Evolutionary conservation across 2,329 filamentous ascomycete genomes (phyloP), one percentile per base, ranked within the genome.

Genomic region (Beauveria medogensis): DNA sequence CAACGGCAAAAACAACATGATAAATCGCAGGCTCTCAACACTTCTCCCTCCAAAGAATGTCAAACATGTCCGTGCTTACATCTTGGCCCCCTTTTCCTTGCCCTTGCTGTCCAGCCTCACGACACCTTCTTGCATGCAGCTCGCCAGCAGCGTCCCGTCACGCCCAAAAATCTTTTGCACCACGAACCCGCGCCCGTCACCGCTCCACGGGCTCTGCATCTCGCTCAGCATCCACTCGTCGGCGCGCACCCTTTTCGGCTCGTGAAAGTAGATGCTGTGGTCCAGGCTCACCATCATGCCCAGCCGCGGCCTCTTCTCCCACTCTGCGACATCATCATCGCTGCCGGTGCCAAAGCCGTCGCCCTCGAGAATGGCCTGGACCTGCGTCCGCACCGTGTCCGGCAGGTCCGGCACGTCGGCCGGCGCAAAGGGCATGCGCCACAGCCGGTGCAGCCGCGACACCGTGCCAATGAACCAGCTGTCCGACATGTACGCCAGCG

Each of bases 391-490:
- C 59, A 76, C 59, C 30, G 75, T 75, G 53, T 74, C 73, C 16
- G 82, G 71, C 62, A 83, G 72, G 16, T 73, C 70, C n/a, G 81
- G 77, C n/a, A 86, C 77, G 41, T 83, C 78, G 59, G 80, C 74
- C 2, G 80, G 79, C 14, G 77, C 63, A 54, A 79, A 81, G 1
- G 82, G 84, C 71, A 90, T 91, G 16, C 90, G 82, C 82, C 89
- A 92, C 41, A 97, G 80, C 61, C 85, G 82, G 73, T 97, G 92
- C 59, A 92, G 87, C 22, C 91, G 85, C 30, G 87, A 80, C 8
- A 97, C 85, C 2, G 92, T 97, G 44, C 90, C 92, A 72, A 97
- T 92, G 75, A 99, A 97, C 77, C 90, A 94, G 70, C 84, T 89
- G 75, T 97, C 93, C 28, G 87, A 91, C 78, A 97, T 90, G 77